phyloP scores from a whole-genome alignment of 2,329 filamentous ascomycete genomes.

The Calonectria montana region DNA sequence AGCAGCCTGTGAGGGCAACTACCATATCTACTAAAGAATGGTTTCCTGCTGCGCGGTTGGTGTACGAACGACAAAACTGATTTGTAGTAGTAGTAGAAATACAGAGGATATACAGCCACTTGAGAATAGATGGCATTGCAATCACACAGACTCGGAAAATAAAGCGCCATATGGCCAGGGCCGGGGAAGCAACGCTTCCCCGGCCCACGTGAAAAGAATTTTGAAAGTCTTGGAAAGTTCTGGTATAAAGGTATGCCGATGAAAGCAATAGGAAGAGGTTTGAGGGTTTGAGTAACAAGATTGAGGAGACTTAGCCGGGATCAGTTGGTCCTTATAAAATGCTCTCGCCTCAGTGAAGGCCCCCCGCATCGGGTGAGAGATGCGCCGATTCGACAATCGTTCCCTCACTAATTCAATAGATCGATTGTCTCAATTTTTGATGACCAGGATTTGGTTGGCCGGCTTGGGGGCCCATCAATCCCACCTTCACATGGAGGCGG shows the following conservation, averaged over 20 bases:
- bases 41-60: neutral
- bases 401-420: neutral
- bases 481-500: neutral
- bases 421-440: neutral
- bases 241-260: too few relatives aligned
- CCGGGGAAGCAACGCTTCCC: too few relatives aligned
- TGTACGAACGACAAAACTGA: neutral
- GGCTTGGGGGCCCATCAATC: neutral
- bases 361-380: slow-evolving; percentile 7
- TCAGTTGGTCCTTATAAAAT: neutral
- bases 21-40: neutral
- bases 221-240: too few relatives aligned
- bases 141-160: neutral
- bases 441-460: neutral
- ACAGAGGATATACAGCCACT: neutral
- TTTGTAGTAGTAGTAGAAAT: neutral
- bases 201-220: too few relatives aligned
- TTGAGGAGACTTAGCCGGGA: neutral
- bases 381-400: neutral
- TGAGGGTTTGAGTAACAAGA: neutral
- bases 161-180: neutral
- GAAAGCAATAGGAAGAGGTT: too few relatives aligned
- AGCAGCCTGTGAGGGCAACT: neutral
- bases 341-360: neutral
- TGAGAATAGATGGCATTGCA: too few relatives aligned